Evolutionary conservation across 352 stramenopile genomes (phyloP).

Genomic region (Globisporangium recalcitrans): DNA sequence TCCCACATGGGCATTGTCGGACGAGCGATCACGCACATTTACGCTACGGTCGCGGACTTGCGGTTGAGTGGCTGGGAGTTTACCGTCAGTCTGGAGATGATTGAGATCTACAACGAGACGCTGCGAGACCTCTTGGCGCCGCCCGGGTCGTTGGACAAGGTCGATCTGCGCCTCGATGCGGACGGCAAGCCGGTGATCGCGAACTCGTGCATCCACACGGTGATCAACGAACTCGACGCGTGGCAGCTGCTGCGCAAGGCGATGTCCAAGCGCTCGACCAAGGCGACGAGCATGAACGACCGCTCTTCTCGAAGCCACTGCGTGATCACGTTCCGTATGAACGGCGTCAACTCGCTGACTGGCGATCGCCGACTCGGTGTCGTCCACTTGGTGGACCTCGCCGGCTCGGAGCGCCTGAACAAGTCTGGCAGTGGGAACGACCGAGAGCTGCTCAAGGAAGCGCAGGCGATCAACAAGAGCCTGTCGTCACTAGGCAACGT

Average conservation of each 20-base stretch:
- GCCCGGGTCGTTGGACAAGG: constrained; percentile 51
- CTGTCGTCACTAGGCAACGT: constrained; percentile 81
- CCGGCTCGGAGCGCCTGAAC: constrained; percentile 78
- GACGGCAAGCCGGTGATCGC: constrained; percentile 58
- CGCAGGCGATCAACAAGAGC: constrained; percentile 86
- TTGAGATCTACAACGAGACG: constrained; percentile 98
- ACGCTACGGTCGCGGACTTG: constrained; percentile 55
- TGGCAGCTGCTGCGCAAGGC: constrained; percentile 63
- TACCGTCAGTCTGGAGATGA: constrained; percentile 71
- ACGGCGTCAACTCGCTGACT: constrained; percentile 54
- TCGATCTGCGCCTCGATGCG: constrained; percentile 63
- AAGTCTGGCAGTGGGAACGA: constrained; percentile 74
- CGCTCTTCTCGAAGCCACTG: constrained; percentile 81
- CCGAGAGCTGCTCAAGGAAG: constrained; percentile 78
- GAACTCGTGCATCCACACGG: constrained; percentile 56
- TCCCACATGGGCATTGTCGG: constrained; percentile 76
- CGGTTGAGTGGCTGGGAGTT: constrained; percentile 72
- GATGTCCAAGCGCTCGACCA: constrained; percentile 60
- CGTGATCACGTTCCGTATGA: constrained; percentile 76
- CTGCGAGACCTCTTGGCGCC: constrained; percentile 89
- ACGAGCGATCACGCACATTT: constrained; percentile 76
- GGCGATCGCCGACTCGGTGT: constrained; percentile 53
- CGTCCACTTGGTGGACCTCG: constrained; percentile 78
- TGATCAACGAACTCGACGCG: constrained; percentile 54
- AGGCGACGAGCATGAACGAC: constrained; percentile 84